These are phyloP conservation scores for Carpinus fangiana DNA, from an alignment of 306 rosid species.

Conservation along the genomic window DNA sequence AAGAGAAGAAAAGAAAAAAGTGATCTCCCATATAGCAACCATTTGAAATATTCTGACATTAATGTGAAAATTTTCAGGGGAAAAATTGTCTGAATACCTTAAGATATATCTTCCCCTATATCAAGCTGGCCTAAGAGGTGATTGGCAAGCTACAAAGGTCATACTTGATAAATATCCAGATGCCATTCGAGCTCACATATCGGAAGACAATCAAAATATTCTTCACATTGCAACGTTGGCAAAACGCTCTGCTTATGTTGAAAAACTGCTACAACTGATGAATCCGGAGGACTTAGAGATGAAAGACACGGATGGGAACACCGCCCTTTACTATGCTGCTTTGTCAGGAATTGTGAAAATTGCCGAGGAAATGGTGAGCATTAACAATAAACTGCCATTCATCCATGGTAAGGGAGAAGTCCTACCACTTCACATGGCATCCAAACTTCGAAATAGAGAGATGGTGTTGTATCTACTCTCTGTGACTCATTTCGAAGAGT, in stretches of 20 bases:
- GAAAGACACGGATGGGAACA: background rate
- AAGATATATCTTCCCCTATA: background rate
- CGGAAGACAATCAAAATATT: background rate
- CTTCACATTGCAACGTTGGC: background rate
- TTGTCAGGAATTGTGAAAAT: background rate
- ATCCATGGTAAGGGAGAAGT: too few species aligned
- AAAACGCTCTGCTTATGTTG: background rate
- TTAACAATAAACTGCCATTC: background rate
- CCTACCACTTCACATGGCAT: conserved; percentile 4
- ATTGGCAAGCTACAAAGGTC: background rate
- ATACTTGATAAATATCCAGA: background rate
- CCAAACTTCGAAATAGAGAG: background rate
- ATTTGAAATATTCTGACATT: too few species aligned
- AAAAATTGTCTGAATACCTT: too few species aligned
- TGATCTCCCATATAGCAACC: too few species aligned
- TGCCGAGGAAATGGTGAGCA: background rate
- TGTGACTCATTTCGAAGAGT: background rate
- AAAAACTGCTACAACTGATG: background rate
- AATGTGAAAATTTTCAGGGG: too few species aligned
- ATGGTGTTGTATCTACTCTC: conserved; percentile 1
- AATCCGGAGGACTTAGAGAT: background rate
- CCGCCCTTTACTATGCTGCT: background rate
- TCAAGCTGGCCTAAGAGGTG: background rate
- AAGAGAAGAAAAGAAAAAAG: too few species aligned
- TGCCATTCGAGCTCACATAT: background rate